These are phyloP conservation scores for Botrytis galanthina DNA, from an alignment of 2,329 filamentous ascomycete genomes.

Conservation along the genomic window DNA sequence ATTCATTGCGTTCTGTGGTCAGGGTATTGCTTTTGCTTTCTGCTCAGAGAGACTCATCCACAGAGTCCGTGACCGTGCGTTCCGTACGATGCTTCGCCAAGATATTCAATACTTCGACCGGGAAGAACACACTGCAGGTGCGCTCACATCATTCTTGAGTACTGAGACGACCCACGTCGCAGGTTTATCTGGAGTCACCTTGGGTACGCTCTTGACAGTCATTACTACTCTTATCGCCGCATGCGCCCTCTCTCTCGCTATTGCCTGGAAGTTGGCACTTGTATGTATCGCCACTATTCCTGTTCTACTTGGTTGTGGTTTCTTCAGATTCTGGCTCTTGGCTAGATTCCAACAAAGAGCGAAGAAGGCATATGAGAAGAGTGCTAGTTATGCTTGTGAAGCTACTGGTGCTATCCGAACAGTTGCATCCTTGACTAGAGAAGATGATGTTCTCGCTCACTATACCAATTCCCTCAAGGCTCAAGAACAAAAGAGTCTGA, in stretches of 20 bases:
- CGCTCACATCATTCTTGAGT: slow-evolving; percentile 82
- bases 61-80: slow-evolving; percentile 76
- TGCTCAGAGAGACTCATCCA: slow-evolving; percentile 86
- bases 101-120: slow-evolving; percentile 90
- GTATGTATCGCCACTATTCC: slow-evolving; percentile 80
- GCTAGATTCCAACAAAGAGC: slow-evolving; percentile 75
- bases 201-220: slow-evolving; percentile 83
- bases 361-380: slow-evolving; percentile 75
- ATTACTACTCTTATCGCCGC: slow-evolving; percentile 75
- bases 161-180: slow-evolving; percentile 87
- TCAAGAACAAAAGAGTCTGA: slow-evolving; percentile 67
- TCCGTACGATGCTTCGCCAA: slow-evolving; percentile 85
- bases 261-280: slow-evolving; percentile 85
- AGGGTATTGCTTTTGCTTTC: slow-evolving; percentile 75
- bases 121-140: slow-evolving; percentile 85
- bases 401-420: slow-evolving; percentile 92
- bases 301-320: slow-evolving; percentile 75
- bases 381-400: slow-evolving; percentile 86
- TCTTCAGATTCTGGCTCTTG: slow-evolving; percentile 82
- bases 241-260: slow-evolving; percentile 65
- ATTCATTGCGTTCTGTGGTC: slow-evolving; percentile 64
- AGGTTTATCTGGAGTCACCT: slow-evolving; percentile 80
- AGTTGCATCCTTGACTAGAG: slow-evolving; percentile 84
- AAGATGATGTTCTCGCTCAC: slow-evolving; percentile 71
- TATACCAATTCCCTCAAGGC: slow-evolving; percentile 66